Evolutionary conservation across 257 asterid genomes (phyloP).

Genomic region (Scutellaria minor): DNA sequence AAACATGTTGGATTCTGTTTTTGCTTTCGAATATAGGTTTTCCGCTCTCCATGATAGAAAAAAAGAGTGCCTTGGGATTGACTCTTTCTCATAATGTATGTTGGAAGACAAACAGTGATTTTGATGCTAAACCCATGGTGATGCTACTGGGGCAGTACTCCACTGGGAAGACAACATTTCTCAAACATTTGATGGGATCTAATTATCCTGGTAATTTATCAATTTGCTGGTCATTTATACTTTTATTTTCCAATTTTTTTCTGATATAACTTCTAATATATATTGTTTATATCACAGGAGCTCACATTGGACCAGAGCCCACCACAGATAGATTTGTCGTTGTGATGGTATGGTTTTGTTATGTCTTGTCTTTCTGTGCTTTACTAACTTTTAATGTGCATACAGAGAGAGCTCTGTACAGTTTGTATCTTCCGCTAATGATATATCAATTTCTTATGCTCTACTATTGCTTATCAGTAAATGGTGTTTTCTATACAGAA

Average conservation of each 20-base stretch:
- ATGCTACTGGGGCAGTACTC: conserved; percentile 91
- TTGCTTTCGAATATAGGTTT: background rate
- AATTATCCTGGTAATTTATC: conserved; percentile 64
- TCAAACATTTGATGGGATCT: conserved; percentile 67
- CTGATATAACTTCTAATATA: conserved; percentile 5
- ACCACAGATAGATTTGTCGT: conserved; percentile 86
- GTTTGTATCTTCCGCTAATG: background rate
- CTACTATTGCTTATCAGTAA: conserved; percentile 3
- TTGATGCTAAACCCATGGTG: conserved; percentile 91
- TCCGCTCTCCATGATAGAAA: background rate
- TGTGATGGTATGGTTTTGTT: conserved; percentile 61
- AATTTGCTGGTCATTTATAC: background rate
- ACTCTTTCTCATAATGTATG: conserved; percentile 31
- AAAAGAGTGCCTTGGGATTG: background rate
- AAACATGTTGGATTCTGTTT: background rate
- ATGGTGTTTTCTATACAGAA: conserved; percentile 43
- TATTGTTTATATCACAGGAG: conserved; percentile 46
- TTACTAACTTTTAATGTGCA: background rate
- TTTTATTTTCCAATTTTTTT: background rate
- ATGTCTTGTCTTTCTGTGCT: background rate
- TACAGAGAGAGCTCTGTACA: conserved; percentile 1
- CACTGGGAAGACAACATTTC: conserved; percentile 83
- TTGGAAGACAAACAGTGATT: conserved; percentile 61
- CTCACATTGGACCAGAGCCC: conserved; percentile 92
- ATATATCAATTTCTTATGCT: background rate